Evolutionary conservation across 2,329 filamentous ascomycete species (phyloP).

Genomic region (Exophiala xenobiotica): DNA sequence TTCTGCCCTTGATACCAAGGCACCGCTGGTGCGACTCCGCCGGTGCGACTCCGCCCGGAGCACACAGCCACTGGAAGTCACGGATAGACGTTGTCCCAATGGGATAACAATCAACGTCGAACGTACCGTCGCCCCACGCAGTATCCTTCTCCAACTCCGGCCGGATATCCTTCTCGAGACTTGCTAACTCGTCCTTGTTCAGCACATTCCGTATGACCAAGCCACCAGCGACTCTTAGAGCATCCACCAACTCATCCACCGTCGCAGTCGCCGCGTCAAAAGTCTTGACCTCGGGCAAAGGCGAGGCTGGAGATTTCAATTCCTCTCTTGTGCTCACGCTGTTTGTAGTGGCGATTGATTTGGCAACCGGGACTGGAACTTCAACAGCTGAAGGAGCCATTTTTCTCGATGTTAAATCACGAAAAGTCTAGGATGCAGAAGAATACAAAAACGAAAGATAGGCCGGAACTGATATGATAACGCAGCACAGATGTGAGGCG

Average conservation of each 20-base stretch:
- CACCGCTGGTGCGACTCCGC: too few relatives aligned
- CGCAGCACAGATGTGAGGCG: too few relatives aligned
- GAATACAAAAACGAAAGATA: too few relatives aligned
- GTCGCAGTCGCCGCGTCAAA: constrained; percentile 12
- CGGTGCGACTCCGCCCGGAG: too few relatives aligned
- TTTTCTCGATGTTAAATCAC: too few relatives aligned
- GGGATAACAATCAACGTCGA: background rate
- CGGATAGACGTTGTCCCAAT: background rate
- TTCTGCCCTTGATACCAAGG: too few relatives aligned
- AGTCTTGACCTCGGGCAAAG: constrained; percentile 16
- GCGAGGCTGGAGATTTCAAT: constrained; percentile 14
- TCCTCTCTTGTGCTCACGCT: background rate
- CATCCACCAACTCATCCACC: constrained; percentile 16
- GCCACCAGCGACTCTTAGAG: constrained; percentile 20
- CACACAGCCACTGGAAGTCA: too few relatives aligned
- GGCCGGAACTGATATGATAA: too few relatives aligned
- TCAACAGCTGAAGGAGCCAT: constrained; percentile 17
- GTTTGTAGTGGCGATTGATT: constrained; percentile 5
- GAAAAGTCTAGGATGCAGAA: too few relatives aligned
- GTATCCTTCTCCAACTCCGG: constrained; percentile 27
- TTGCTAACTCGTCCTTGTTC: constrained; percentile 8
- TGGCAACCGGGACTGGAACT: constrained; percentile 7
- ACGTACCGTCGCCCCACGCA: constrained; percentile 19
- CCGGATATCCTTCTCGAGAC: constrained; percentile 28
- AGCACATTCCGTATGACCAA: constrained; percentile 25